Conservation (phyloP, 345 rosid species). For the Citrus sinensis region DVS_A1.0 CM039162.1:9925001-9925500, state of each 20-base stretch:
- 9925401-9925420: conserved; percentile 16
- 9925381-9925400: conserved; percentile 25
- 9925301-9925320: conserved; percentile 66
- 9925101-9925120: conserved; percentile 28
- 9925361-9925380: conserved; percentile 27
- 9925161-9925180: conserved; percentile 43
- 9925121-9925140: conserved; percentile 45
- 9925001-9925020: conserved; percentile 53
- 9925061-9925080: conserved; percentile 39
- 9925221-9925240: conserved; percentile 29
- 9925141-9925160: conserved; percentile 51
- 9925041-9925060: conserved; percentile 32
- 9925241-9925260: conserved; percentile 55
- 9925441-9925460: conserved; percentile 41
- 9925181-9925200: conserved; percentile 51
- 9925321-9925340: conserved; percentile 55
- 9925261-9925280: conserved; percentile 60
- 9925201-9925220: conserved; percentile 32
- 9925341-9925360: conserved; percentile 43
- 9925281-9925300: conserved; percentile 38
- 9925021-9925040: conserved; percentile 45
- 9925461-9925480: conserved; percentile 37
- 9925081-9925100: conserved; percentile 43
- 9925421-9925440: conserved; percentile 23
- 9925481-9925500: conserved; percentile 49